These are phyloP conservation scores for Kodamaea suecica DNA, from an alignment of 1,139 yeast genomes.

Conservation along the genomic window DNA sequence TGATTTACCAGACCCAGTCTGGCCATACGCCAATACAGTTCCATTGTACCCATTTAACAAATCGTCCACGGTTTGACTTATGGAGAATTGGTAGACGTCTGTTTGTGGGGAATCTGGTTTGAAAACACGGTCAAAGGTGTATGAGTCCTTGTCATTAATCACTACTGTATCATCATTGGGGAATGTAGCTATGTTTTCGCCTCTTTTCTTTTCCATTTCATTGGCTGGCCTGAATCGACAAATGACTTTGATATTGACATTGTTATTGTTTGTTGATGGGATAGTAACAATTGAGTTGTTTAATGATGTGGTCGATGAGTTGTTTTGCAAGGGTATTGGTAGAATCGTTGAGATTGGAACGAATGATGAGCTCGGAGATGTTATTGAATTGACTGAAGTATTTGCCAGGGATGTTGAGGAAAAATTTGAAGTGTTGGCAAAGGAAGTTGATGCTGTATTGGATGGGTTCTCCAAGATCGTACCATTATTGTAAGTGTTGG, in stretches of 20 bases:
- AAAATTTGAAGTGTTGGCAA: neutral
- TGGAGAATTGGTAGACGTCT: constrained; percentile 62
- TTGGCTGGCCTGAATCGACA: constrained; percentile 62
- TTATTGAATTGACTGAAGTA: neutral
- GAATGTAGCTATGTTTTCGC: constrained; percentile 21
- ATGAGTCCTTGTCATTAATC: constrained; percentile 37
- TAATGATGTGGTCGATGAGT: neutral
- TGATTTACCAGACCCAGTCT: constrained; percentile 85
- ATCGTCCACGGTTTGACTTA: constrained; percentile 60
- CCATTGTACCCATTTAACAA: constrained; percentile 80
- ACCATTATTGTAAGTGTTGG: too few species aligned
- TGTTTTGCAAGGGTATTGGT: too few species aligned
- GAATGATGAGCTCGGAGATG: neutral
- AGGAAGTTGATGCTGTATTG: neutral
- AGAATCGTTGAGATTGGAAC: too few species aligned
- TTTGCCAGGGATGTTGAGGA: neutral
- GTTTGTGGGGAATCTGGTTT: constrained; percentile 47
- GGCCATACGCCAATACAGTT: constrained; percentile 84
- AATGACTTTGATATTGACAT: constrained; percentile 53
- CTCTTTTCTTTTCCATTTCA: constrained; percentile 27
- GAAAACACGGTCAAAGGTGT: constrained; percentile 69
- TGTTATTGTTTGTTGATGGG: neutral
- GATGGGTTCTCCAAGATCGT: too few species aligned
- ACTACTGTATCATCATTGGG: constrained; percentile 29
- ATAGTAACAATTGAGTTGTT: neutral